These are phyloP conservation scores for Fusarium succisae DNA, from an alignment of 2,329 filamentous ascomycete species.

Conservation along the genomic window DNA sequence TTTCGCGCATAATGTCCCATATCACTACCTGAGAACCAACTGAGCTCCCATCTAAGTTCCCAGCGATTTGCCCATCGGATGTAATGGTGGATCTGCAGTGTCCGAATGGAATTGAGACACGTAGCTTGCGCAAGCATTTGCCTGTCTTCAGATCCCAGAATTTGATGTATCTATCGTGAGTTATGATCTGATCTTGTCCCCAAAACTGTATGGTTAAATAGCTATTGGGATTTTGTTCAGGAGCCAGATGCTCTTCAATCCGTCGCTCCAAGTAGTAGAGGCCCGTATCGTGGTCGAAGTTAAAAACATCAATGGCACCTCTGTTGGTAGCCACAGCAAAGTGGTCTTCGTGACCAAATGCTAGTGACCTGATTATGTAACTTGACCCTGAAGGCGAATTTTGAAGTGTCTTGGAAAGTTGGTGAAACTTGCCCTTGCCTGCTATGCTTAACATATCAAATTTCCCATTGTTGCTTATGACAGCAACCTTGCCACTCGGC, in stretches of 20 bases:
- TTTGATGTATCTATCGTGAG: accelerated
- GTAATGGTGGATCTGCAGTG: too few species aligned
- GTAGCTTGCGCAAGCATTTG: accelerated
- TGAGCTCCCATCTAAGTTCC: too few species aligned
- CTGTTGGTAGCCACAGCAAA: accelerated
- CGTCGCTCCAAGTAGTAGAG: not conserved
- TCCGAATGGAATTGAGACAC: too few species aligned
- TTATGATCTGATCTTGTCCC: not conserved
- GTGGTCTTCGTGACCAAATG: accelerated
- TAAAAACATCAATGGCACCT: accelerated
- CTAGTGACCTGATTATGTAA: accelerated
- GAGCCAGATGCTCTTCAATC: accelerated
- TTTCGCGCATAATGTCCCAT: too few species aligned
- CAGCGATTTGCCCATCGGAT: too few species aligned
- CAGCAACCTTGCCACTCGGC: not conserved
- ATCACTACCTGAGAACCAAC: too few species aligned
- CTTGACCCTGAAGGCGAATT: accelerated
- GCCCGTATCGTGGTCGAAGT: accelerated
- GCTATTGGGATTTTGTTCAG: accelerated
- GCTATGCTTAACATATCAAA: accelerated
- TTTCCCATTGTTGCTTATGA: accelerated
- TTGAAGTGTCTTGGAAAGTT: not conserved
- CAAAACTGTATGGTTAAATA: not conserved
- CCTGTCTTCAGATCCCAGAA: not conserved
- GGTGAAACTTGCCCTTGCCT: not conserved